phyloP scores from a whole-genome alignment of 2,329 filamentous ascomycete species.

The Botrytis sinoallii region DNA sequence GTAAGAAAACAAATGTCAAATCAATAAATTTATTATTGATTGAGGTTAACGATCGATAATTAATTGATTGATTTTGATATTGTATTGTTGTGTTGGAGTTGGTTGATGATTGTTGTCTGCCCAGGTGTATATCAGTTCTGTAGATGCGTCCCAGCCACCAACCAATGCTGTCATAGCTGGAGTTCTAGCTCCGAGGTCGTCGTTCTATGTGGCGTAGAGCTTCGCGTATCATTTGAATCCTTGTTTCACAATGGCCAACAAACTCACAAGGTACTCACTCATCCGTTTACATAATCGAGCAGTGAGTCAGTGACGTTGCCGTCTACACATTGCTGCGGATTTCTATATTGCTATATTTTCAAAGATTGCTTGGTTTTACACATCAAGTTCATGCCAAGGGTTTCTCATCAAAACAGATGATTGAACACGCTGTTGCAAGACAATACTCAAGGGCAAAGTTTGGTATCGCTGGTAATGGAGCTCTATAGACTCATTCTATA shows the following conservation, averaged over 20 bases:
- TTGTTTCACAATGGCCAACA: constrained; percentile 7
- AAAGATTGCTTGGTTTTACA: not conserved
- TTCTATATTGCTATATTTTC: not conserved
- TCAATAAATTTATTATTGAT: not conserved
- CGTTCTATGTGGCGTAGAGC: constrained; percentile 9
- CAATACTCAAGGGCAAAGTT: not conserved
- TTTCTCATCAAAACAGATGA: not conserved
- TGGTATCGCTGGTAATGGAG: not conserved
- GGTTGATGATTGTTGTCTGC: not conserved
- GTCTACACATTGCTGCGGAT: not conserved
- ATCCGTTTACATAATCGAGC: not conserved
- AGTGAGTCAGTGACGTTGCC: not conserved
- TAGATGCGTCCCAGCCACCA: constrained; percentile 1
- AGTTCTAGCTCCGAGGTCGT: not conserved
- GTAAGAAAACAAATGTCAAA: not conserved
- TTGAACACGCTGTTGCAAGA: not conserved
- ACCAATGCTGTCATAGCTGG: constrained; percentile 12
- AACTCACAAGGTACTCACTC: not conserved
- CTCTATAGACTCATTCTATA: constrained; percentile 5
- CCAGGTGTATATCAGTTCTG: not conserved
- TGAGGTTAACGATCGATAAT: not conserved
- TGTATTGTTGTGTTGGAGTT: not conserved
- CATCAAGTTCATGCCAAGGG: not conserved
- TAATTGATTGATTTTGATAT: not conserved
- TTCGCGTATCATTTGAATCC: not conserved